phyloP scores from a whole-genome alignment of 768 basidiomycete species.

The Exsudoporus frostii region DNA sequence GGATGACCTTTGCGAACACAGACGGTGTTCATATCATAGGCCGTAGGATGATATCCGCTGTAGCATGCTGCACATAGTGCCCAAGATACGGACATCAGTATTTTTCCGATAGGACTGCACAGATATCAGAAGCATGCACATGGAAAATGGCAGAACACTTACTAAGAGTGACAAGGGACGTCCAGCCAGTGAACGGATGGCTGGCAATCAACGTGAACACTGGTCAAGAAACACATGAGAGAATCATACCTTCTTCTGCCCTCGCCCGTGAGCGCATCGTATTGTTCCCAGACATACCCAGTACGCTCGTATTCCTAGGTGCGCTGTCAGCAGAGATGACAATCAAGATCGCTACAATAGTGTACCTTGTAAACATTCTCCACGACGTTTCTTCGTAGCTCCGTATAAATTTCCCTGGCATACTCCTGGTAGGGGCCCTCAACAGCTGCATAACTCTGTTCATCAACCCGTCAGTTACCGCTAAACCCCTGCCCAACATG shows the following conservation, averaged over 20 bases:
- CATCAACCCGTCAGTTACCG: background rate
- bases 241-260: conserved; percentile 76
- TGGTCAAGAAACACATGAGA: background rate
- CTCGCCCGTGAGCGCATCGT: conserved; percentile 79
- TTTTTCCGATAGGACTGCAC: conserved; percentile 64
- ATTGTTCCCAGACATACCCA: conserved; percentile 98
- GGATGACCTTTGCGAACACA: background rate
- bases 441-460: conserved; percentile 70
- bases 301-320: conserved; percentile 85
- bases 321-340: conserved; percentile 4
- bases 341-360: conserved; percentile 1
- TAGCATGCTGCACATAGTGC: background rate
- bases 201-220: conserved; percentile 37
- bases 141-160: conserved; percentile 34
- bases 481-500: background rate
- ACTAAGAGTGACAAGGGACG: conserved; percentile 86
- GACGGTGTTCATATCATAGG: background rate
- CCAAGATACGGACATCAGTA: conserved; percentile 37
- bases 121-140: conserved; percentile 4
- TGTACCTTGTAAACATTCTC: conserved; percentile 72
- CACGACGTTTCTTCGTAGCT: conserved; percentile 78
- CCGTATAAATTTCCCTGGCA: conserved; percentile 75
- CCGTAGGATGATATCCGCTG: background rate
- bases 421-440: conserved; percentile 78
- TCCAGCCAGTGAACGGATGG: conserved; percentile 98